Percentiles rank a stretch among this genome's conserved stretches.
Conservation (phyloP, 441 rosid species). For the Erodium trifolium region DNA sequence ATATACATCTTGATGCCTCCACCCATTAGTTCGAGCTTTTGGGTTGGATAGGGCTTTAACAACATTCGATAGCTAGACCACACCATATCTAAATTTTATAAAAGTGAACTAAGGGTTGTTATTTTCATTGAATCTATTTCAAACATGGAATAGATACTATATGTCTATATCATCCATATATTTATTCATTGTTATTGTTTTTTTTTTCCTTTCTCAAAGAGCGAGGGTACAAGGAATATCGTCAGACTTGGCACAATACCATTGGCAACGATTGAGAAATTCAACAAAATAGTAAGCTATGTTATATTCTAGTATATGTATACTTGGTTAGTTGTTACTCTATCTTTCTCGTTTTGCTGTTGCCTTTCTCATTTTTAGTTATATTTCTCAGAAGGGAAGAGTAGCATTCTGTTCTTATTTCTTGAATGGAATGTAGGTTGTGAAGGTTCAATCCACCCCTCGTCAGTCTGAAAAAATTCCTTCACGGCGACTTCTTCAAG, state of each 20-base stretch:
- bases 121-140: neutral
- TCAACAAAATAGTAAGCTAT: conserved; percentile 61
- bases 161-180: neutral
- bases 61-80: neutral
- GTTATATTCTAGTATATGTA: conserved; percentile 9
- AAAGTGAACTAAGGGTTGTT: neutral
- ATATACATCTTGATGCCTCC: too few relatives aligned
- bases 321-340: conserved; percentile 8
- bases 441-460: conserved; percentile 53
- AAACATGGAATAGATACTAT: neutral
- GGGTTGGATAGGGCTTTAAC: too few relatives aligned
- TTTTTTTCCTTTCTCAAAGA: conserved; percentile 30
- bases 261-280: conserved; percentile 77
- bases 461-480: conserved; percentile 63
- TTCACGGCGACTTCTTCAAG: conserved; percentile 70
- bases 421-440: conserved; percentile 35
- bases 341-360: neutral
- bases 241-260: conserved; percentile 83
- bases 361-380: neutral
- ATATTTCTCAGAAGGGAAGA: conserved; percentile 1
- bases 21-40: too few relatives aligned
- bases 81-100: neutral
- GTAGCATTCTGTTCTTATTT: conserved; percentile 19
- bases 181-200: conserved; percentile 20
- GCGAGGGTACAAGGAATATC: conserved; percentile 67